Conservation (phyloP, 768 basidiomycete genomes). For the Postia placenta region DNA sequence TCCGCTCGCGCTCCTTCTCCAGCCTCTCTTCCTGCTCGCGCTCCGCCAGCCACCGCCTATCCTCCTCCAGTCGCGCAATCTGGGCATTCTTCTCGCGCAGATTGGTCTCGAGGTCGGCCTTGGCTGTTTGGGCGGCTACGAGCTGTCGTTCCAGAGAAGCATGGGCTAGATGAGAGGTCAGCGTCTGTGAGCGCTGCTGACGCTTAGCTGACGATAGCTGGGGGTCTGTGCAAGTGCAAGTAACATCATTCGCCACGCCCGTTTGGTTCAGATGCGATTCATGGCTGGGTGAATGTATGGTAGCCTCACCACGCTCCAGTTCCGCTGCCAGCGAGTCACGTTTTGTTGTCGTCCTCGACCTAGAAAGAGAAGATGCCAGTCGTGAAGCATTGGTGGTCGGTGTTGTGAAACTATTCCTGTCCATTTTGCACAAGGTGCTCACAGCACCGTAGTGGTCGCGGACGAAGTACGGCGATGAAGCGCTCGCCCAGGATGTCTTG, state of each 20-base stretch:
- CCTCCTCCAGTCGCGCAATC: conserved; percentile 63
- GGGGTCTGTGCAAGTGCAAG: conserved; percentile 41
- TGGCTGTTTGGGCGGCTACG: conserved; percentile 51
- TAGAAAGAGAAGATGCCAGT: conserved; percentile 9
- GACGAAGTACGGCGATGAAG: too few relatives aligned
- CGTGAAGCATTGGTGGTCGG: conserved; percentile 14
- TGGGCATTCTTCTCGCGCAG: conserved; percentile 56
- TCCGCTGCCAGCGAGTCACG: conserved; percentile 65
- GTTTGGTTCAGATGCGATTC: background rate
- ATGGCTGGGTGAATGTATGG: background rate
- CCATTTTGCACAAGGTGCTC: too few relatives aligned
- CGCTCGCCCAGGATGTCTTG: too few relatives aligned
- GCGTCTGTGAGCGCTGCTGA: conserved; percentile 57
- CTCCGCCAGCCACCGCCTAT: conserved; percentile 64
- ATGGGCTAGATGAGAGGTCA: conserved; percentile 55
- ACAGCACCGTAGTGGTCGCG: too few relatives aligned
- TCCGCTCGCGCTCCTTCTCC: conserved; percentile 55
- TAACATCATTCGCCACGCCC: background rate
- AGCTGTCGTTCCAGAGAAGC: conserved; percentile 67
- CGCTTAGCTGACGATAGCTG: conserved; percentile 63
- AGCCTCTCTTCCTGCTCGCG: conserved; percentile 62
- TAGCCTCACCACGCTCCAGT: conserved; percentile 49
- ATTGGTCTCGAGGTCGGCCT: conserved; percentile 61
- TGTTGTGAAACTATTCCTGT: conserved; percentile 17
- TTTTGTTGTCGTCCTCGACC: conserved; percentile 38